Evolutionary conservation across 352 stramenopile species (phyloP).

Genomic region (Globisporangium paddicum): DNA sequence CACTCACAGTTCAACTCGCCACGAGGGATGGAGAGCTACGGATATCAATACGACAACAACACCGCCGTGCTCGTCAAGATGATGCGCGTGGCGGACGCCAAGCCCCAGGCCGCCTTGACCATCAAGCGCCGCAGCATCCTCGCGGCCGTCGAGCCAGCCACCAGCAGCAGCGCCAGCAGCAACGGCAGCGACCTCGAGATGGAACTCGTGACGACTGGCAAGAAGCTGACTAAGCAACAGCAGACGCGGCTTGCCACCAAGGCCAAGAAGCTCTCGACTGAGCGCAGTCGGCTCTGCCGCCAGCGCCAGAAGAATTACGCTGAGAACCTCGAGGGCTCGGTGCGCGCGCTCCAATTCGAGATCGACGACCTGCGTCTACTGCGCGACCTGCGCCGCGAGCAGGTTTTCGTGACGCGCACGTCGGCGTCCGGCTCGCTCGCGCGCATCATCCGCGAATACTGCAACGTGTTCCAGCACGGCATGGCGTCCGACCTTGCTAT

Average conservation of each 20-base stretch:
- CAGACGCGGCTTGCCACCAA: conserved; percentile 1
- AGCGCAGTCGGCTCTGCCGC: conserved; percentile 19
- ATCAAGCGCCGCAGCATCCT: conserved; percentile 2
- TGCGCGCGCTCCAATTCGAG: conserved; percentile 4
- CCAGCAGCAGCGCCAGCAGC: not conserved
- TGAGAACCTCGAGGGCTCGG: conserved; percentile 7
- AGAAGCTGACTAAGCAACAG: not conserved
- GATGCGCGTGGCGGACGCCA: not conserved
- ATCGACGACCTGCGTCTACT: conserved; percentile 5
- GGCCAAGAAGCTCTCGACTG: conserved; percentile 16
- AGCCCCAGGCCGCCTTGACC: not conserved
- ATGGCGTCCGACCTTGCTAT: not conserved
- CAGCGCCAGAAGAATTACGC: conserved; percentile 20
- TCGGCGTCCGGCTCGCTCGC: conserved; percentile 2
- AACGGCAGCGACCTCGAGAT: not conserved
- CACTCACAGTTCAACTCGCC: not conserved
- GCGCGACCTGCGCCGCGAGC: conserved; percentile 9
- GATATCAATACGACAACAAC: not conserved
- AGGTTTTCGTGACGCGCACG: conserved; percentile 8
- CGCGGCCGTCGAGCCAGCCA: not conserved
- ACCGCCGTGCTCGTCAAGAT: not conserved
- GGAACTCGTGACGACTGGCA: not conserved
- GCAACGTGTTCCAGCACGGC: conserved; percentile 11
- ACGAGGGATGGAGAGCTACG: not conserved
- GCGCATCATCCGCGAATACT: conserved; percentile 15